A percentile compares a stretch with the other conserved stretches of the same genome.
Evolutionary conservation across 148 eudicot genomes (phyloP).

Genomic region (Chenopodium berlandieri): DNA sequence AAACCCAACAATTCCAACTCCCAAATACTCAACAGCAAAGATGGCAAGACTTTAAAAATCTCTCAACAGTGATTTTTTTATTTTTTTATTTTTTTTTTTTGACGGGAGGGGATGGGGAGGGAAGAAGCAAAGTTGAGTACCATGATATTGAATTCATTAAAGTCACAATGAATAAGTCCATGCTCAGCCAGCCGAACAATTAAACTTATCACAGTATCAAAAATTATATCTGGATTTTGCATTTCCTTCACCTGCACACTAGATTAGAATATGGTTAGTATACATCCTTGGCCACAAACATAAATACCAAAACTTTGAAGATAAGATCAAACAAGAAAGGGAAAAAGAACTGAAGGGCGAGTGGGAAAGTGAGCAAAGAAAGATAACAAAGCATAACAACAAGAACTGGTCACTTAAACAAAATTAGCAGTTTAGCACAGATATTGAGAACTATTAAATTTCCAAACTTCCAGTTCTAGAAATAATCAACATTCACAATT

Average conservation of each 20-base stretch:
- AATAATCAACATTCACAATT: background rate
- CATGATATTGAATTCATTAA: conserved; percentile 96
- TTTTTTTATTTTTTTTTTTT: too few relatives aligned
- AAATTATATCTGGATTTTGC: conserved; percentile 74
- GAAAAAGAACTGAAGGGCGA: background rate
- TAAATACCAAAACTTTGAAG: background rate
- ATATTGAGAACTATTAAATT: background rate
- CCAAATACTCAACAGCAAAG: background rate
- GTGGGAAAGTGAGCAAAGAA: background rate
- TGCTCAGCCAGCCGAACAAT: conserved; percentile 91
- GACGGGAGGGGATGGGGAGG: background rate
- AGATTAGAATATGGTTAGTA: conserved; percentile 6
- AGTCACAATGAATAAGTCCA: conserved; percentile 96
- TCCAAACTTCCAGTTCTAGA: background rate
- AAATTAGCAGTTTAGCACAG: too few relatives aligned
- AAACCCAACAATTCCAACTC: background rate
- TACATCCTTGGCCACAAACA: background rate
- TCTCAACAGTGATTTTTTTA: background rate
- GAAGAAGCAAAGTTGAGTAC: conserved; percentile 33
- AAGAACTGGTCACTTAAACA: background rate
- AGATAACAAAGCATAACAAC: background rate
- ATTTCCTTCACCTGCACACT: conserved; percentile 95
- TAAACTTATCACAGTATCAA: conserved; percentile 66
- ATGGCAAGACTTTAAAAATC: background rate
- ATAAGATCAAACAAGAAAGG: background rate